phyloP scores from a whole-genome alignment of 2,329 filamentous ascomycete species.

The Coniella vitis region DNA sequence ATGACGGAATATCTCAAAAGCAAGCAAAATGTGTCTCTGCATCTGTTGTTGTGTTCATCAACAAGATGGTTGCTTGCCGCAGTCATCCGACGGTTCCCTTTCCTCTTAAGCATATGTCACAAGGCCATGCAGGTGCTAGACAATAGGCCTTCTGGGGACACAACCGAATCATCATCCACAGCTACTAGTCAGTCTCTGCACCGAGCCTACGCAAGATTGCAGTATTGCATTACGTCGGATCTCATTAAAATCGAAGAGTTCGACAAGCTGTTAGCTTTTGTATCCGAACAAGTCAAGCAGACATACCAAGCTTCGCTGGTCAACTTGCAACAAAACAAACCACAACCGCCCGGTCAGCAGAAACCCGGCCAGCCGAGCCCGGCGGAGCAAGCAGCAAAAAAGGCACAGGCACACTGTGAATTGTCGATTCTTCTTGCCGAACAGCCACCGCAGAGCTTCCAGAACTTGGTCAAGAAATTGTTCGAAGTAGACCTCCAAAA shows the following conservation, averaged over 20 bases:
- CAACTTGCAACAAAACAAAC: constrained; percentile 38
- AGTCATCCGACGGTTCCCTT: constrained; percentile 56
- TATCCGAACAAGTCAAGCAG: constrained; percentile 44
- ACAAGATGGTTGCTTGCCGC: constrained; percentile 67
- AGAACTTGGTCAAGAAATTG: constrained; percentile 56
- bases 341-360: constrained; percentile 32
- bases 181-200: constrained; percentile 43
- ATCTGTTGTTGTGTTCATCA: constrained; percentile 65
- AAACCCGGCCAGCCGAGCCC: constrained; percentile 29
- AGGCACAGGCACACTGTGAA: constrained; percentile 43
- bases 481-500: constrained; percentile 53
- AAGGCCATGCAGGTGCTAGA: constrained; percentile 39
- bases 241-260: constrained; percentile 55
- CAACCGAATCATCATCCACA: constrained; percentile 25
- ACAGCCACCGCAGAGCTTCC: constrained; percentile 39
- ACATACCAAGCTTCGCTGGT: constrained; percentile 42
- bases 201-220: constrained; percentile 48
- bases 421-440: constrained; percentile 44
- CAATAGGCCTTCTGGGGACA: background rate
- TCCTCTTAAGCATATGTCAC: constrained; percentile 45
- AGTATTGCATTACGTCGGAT: constrained; percentile 40
- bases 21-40: constrained; percentile 51
- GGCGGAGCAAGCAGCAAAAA: constrained; percentile 37
- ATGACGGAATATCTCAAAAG: constrained; percentile 45
- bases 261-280: constrained; percentile 49